A percentile compares a stretch with the other conserved stretches of the same genome.
Evolutionary conservation across 179 eudicot genomes (phyloP).

Genomic region (Beta corolliflora): DNA sequence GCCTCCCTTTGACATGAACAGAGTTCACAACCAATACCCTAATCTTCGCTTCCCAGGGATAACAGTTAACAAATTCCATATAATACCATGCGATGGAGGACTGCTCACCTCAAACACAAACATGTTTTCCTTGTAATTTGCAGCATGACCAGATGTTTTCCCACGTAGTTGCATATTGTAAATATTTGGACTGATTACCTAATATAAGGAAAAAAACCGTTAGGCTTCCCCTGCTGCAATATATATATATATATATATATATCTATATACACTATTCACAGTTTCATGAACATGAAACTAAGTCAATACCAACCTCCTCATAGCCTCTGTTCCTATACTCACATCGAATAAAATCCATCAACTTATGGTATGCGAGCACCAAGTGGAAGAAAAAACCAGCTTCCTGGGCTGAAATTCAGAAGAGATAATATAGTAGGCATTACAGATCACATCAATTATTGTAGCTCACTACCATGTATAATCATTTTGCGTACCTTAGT

Average conservation of each 20-base stretch:
- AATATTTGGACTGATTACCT: constrained; percentile 90
- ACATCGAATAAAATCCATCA: constrained; percentile 69
- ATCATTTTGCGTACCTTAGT: constrained; percentile 56
- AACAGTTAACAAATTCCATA: neutral
- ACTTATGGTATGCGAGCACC: constrained; percentile 86
- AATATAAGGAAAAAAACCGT: constrained; percentile 9
- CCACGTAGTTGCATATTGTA: constrained; percentile 96
- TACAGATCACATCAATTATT: neutral
- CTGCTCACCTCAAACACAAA: constrained; percentile 81
- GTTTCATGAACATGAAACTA: constrained; percentile 11
- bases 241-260: too few species aligned
- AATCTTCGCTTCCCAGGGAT: neutral
- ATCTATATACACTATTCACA: neutral
- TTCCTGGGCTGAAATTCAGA: constrained; percentile 75
- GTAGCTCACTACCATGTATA: neutral
- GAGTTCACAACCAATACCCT: neutral
- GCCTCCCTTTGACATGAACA: neutral
- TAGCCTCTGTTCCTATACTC: constrained; percentile 86
- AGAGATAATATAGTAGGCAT: constrained; percentile 1
- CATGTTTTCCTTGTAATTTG: constrained; percentile 94
- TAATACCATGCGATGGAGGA: neutral
- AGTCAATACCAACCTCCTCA: constrained; percentile 57
- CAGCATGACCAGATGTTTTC: constrained; percentile 97
- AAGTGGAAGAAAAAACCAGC: constrained; percentile 89
- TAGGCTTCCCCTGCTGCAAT: constrained; percentile 5